Evolutionary conservation across 805 yeast genomes (phyloP).

Genomic region (Monosporozyma solicola): DNA sequence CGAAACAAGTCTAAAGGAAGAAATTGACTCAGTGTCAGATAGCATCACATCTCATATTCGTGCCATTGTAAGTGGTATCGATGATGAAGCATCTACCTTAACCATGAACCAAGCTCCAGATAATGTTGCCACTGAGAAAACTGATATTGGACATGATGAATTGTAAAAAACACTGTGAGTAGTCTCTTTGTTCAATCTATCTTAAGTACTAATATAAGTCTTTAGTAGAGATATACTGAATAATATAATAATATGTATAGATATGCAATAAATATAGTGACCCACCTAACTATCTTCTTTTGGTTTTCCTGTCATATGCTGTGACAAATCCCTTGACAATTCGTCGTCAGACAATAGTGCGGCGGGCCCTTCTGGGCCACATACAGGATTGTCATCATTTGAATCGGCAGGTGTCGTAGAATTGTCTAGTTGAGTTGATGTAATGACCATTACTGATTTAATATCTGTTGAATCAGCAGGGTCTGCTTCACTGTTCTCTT

Average conservation of each 20-base stretch:
- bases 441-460: background rate
- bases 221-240: background rate
- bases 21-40: background rate
- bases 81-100: background rate
- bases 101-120: background rate
- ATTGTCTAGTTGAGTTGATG: background rate
- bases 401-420: background rate
- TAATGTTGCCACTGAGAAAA: background rate
- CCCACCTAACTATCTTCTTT: background rate
- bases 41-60: background rate
- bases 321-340: background rate
- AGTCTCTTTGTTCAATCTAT: background rate
- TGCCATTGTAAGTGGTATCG: background rate
- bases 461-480: background rate
- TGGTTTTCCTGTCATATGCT: background rate
- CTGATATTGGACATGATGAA: background rate
- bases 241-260: background rate
- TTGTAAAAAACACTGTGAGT: background rate
- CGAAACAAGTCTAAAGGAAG: background rate
- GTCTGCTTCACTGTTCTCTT: background rate
- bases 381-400: background rate
- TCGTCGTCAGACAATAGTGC: background rate
- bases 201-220: background rate
- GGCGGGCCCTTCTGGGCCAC: background rate
- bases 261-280: background rate